Conservation (phyloP, 73 alveolate genomes). For the Tetrahymena malaccensis region DNA sequence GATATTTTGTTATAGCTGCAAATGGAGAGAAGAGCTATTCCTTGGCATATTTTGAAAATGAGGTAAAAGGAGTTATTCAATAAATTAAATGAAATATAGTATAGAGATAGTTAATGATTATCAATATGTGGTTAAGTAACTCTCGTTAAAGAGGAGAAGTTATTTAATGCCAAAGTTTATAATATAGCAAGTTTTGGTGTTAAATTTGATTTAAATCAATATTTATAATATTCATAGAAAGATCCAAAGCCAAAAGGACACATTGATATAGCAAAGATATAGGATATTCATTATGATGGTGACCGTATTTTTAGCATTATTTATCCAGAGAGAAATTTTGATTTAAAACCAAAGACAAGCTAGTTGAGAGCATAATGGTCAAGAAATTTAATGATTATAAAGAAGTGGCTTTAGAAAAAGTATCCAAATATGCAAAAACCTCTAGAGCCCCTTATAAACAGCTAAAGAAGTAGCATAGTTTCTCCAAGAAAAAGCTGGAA, state of each 20-base stretch:
- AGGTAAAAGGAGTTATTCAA: neutral
- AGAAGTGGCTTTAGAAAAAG: neutral
- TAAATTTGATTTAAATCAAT: too few species aligned
- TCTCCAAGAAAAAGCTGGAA: neutral
- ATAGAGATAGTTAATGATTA: neutral
- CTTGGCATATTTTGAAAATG: neutral
- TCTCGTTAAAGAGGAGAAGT: too few species aligned
- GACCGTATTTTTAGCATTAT: neutral
- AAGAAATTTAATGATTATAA: neutral
- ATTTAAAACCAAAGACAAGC: neutral
- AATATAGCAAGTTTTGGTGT: neutral
- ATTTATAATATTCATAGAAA: neutral
- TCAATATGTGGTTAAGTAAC: neutral
- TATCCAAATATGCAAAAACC: neutral
- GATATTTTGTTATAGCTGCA: neutral
- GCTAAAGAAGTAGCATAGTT: neutral
- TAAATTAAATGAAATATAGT: neutral
- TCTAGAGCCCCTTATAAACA: neutral
- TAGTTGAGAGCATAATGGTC: neutral
- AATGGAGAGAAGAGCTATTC: neutral
- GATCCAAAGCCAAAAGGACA: neutral
- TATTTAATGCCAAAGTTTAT: neutral
- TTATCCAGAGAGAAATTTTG: neutral
- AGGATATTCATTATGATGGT: neutral
- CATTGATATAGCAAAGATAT: neutral